A percentile compares a stretch with the other conserved stretches of the same genome.
phyloP scores from a whole-genome alignment of 345 rosid genomes.

The Limnanthes douglasii region DNA sequence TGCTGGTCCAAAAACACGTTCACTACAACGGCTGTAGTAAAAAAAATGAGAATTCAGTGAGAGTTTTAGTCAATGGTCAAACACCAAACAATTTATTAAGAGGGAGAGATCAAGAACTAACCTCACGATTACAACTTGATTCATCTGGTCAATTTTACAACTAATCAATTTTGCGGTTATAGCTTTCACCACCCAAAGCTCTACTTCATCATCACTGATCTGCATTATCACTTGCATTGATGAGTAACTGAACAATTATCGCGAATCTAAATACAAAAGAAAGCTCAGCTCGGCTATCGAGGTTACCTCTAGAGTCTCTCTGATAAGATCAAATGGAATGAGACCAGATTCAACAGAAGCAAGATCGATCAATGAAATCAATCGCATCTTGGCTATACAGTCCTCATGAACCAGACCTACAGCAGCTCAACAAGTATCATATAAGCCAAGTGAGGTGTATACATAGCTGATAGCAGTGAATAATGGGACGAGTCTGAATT shows the following conservation, averaged over 20 bases:
- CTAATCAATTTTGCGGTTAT: constrained; percentile 62
- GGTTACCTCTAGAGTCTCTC: constrained; percentile 67
- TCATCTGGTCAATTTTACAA: constrained; percentile 96
- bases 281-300: no score
- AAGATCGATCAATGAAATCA: constrained; percentile 84
- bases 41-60: constrained; percentile 5
- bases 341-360: constrained; percentile 60
- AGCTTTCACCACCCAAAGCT: constrained; percentile 87
- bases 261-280: background rate
- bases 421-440: background rate
- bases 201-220: constrained; percentile 76
- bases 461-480: background rate
- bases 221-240: constrained; percentile 12
- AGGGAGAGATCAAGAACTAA: constrained; percentile 8
- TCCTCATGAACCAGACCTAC: constrained; percentile 88
- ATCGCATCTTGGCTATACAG: constrained; percentile 79
- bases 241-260: constrained; percentile 1
- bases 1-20: constrained; percentile 57
- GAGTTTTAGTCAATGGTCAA: background rate
- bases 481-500: background rate
- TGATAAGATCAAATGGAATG: constrained; percentile 57
- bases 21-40: constrained; percentile 48
- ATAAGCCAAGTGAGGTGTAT: background rate
- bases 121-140: constrained; percentile 79
- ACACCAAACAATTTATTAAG: background rate